Base-by-base conservation (phyloP, 129 eudicot genomes). In the Gnaphalium uliginosum region DNA sequence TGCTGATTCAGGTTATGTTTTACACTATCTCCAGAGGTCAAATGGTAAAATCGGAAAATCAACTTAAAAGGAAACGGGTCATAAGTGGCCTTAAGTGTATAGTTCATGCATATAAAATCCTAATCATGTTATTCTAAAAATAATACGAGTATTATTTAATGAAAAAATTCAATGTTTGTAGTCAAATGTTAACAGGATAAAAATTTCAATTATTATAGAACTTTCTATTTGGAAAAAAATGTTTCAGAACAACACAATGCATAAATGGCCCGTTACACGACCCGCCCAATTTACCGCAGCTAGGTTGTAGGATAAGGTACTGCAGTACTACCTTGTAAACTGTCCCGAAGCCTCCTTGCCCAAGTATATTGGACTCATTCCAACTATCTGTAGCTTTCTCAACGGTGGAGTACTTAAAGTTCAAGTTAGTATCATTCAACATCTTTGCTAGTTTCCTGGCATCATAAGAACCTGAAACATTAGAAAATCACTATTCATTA, bases 281-380 rank as follows among this genome's bases (percentile, higher is more conserved):
- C 61, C 25, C 4, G 24, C 61, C 61, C 25, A 21, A 10, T 6
- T n/a, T n/a, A n/a, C n/a, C n/a, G n/a, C n/a, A n/a, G n/a, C n/a
- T n/a, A n/a, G n/a, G n/a, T n/a, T n/a, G n/a, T n/a, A n/a, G n/a
- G n/a, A 54, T 54, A 5, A 17, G 41, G 22, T 15, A 63, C 8
- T 15, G 27, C n/a, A n/a, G n/a, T n/a, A n/a, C n/a, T 72, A 90
- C 96, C 96, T 87, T 87, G 63, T 90, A 90, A 22, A 90, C 96
- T 21, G 91, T 87, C 60, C 96, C 96, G 57, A 83, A 89, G 43
- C 92, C 96, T 39, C 96, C 92, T 72, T 90, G 90, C 22, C 96
- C 96, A 24, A 90, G 93, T 81, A 87, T 90, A 76, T 87, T 85
- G 15, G 86, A 88, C 62, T 85, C 89, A 50, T 84, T 79, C 78